These are phyloP conservation scores for Plasmodium adleri DNA, from an alignment of 169 alveolate species.

Conservation along the genomic window DNA sequence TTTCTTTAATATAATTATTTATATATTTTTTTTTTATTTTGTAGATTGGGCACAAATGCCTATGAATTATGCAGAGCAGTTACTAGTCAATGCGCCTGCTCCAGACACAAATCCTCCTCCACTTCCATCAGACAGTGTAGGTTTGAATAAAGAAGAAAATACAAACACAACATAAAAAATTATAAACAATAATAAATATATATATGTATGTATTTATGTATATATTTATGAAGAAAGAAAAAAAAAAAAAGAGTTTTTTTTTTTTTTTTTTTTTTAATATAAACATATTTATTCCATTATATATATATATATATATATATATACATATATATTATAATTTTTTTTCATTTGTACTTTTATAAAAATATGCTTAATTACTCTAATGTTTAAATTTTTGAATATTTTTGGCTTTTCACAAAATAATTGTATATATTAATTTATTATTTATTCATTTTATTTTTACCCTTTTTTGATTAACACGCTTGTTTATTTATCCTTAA, in stretches of 20 bases:
- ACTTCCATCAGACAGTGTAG: constrained; percentile 45
- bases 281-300: background rate
- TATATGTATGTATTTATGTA: background rate
- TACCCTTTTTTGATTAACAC: background rate
- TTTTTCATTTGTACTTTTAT: background rate
- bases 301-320: background rate
- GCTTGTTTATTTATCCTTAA: constrained; percentile 10
- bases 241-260: background rate
- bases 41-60: constrained; percentile 66
- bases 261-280: background rate
- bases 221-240: too few species aligned
- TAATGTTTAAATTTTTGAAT: too few species aligned
- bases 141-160: constrained; percentile 18
- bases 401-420: background rate
- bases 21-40: background rate
- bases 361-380: too few species aligned
- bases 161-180: constrained; percentile 18
- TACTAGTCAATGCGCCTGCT: constrained; percentile 38
- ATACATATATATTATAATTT: background rate
- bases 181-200: background rate
- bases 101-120: constrained; percentile 76
- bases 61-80: constrained; percentile 53
- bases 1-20: background rate
- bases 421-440: background rate
- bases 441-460: background rate